Conservation (phyloP, 2,329 filamentous ascomycete species). For the Pyricularia pennisetigena region DNA sequence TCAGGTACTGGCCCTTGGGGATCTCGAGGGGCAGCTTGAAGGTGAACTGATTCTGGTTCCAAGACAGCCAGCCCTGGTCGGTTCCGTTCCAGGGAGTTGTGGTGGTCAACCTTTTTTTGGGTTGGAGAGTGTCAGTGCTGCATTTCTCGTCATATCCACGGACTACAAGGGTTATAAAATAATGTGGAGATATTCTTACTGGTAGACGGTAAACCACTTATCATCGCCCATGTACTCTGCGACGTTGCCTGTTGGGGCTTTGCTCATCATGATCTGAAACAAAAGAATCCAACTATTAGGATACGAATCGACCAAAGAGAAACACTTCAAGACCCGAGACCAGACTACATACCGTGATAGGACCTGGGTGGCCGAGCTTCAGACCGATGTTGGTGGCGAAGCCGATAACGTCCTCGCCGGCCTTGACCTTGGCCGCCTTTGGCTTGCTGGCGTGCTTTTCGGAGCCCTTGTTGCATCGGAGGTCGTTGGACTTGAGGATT, state of each 20-base stretch:
- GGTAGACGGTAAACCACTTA: conserved; percentile 16
- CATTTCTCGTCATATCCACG: too few species aligned
- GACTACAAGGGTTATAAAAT: too few species aligned
- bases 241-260: conserved; percentile 14
- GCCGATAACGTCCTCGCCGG: conserved; percentile 12
- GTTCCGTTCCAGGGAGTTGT: conserved; percentile 9
- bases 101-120: background rate
- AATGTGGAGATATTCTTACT: background rate
- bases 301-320: too few species aligned
- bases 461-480: conserved; percentile 20
- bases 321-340: too few species aligned
- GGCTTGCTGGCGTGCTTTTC: conserved; percentile 13
- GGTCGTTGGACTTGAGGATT: conserved; percentile 15
- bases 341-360: conserved; percentile 8
- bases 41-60: conserved; percentile 8
- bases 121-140: too few species aligned
- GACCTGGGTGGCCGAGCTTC: conserved; percentile 10
- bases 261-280: conserved; percentile 15
- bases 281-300: background rate
- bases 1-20: conserved; percentile 10
- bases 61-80: conserved; percentile 9
- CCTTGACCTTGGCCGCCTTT: conserved; percentile 13
- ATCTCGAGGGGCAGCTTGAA: conserved; percentile 10
- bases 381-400: conserved; percentile 5
- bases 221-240: conserved; percentile 17